Conservation (phyloP, 176 grass and related monocot species). For the Areca catechu region DNA sequence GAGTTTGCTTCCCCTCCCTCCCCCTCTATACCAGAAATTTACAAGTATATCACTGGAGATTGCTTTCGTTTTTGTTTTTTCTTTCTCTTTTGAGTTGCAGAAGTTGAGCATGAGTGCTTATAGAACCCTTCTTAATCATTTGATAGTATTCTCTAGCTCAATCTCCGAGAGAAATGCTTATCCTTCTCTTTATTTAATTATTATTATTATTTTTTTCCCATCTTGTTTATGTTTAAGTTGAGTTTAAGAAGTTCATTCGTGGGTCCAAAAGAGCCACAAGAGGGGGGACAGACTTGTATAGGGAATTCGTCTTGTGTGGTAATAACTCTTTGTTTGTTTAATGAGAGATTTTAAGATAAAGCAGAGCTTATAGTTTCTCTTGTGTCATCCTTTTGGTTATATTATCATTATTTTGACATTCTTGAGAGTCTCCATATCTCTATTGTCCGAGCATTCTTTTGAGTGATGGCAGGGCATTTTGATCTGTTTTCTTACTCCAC, state of each 20-base stretch:
- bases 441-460: too few species aligned
- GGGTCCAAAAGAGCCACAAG: slow-evolving; percentile 10
- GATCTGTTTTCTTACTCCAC: too few species aligned
- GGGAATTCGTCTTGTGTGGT: slow-evolving; percentile 4
- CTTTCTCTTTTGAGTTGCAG: too few species aligned
- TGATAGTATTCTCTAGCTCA: slow-evolving; percentile 2
- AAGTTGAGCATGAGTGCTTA: slow-evolving; percentile 2
- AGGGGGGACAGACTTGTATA: neutral
- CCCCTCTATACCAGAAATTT: neutral
- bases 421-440: too few species aligned
- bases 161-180: too few species aligned
- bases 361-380: too few species aligned
- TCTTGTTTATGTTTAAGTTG: slow-evolving; percentile 30
- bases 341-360: too few species aligned
- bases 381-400: neutral
- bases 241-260: slow-evolving; percentile 10
- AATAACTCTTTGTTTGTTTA: neutral
- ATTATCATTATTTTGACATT: too few species aligned
- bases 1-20: neutral
- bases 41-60: too few species aligned
- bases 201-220: slow-evolving; percentile 1
- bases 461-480: too few species aligned
- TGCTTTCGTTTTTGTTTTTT: too few species aligned
- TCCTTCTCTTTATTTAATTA: neutral
- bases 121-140: slow-evolving; percentile 14